Evolutionary conservation across 306 rosid genomes (phyloP).

Genomic region (Cucumis cinereus): DNA sequence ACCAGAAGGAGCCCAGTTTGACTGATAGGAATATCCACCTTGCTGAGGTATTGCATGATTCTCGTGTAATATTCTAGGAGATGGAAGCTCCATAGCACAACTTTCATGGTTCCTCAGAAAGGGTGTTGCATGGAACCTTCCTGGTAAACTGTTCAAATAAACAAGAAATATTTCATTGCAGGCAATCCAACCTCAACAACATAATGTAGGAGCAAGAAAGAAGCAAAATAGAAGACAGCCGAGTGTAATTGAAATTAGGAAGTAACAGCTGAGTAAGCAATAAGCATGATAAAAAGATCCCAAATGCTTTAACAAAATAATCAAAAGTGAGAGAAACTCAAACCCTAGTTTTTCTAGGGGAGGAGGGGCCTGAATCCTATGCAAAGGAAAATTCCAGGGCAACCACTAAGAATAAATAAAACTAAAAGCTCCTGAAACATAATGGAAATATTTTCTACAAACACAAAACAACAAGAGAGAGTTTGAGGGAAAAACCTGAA

Average conservation of each 20-base stretch:
- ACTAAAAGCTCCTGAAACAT: background rate
- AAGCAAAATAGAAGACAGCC: background rate
- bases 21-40: slow-evolving; percentile 46
- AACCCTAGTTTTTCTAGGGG: background rate
- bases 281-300: background rate
- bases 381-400: slow-evolving; percentile 40
- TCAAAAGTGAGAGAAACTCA: background rate
- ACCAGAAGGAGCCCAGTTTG: slow-evolving; percentile 55
- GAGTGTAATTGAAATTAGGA: background rate
- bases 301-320: background rate
- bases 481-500: slow-evolving; percentile 36
- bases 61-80: slow-evolving; percentile 54
- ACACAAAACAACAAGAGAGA: background rate
- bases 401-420: background rate
- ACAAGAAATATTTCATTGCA: background rate
- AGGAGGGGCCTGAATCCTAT: slow-evolving; percentile 39
- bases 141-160: slow-evolving; percentile 35
- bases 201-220: background rate
- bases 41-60: slow-evolving; percentile 33
- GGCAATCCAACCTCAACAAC: background rate
- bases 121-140: slow-evolving; percentile 36
- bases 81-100: slow-evolving; percentile 59
- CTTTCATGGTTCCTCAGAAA: slow-evolving; percentile 40
- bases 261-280: background rate
- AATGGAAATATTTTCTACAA: background rate